A percentile compares a stretch with the other conserved stretches of the same genome.
phyloP scores from a whole-genome alignment of 306 rosid genomes.

The Betula pendula region DNA sequence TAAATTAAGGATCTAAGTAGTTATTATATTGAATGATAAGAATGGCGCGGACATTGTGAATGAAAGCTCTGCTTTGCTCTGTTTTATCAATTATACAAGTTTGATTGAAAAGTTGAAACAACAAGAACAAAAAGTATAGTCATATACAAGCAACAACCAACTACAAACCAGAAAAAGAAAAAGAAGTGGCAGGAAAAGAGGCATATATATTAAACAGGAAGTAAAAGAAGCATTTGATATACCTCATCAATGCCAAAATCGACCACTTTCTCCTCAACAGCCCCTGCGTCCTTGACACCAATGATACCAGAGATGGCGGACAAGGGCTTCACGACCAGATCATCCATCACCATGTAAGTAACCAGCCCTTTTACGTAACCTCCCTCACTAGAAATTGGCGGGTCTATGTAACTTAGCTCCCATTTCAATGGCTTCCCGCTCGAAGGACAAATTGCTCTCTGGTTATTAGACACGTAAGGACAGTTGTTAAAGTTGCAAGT shows the following conservation, averaged over 20 bases:
- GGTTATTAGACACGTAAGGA: background rate
- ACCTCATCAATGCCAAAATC: constrained; percentile 24
- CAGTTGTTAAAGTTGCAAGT: no score
- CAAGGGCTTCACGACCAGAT: constrained; percentile 32
- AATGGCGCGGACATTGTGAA: no score
- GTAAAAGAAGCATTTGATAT: background rate
- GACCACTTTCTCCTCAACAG: constrained; percentile 7
- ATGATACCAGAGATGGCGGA: constrained; percentile 19
- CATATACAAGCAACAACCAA: no score
- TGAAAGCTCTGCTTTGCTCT: no score
- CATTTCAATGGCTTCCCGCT: no score
- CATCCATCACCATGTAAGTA: constrained; percentile 7
- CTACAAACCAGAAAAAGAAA: no score
- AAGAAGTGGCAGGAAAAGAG: background rate
- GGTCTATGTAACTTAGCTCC: no score
- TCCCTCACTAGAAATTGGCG: background rate
- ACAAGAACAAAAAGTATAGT: no score
- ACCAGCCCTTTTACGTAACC: constrained; percentile 31
- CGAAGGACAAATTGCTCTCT: background rate
- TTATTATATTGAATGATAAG: no score
- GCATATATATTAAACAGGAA: background rate
- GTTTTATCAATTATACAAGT: no score
- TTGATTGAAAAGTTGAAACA: no score
- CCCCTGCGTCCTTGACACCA: constrained; percentile 16
- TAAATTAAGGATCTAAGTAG: no score